Evolutionary conservation across 331 rosid genomes (phyloP).

Genomic region (Cydonia oblonga): DNA sequence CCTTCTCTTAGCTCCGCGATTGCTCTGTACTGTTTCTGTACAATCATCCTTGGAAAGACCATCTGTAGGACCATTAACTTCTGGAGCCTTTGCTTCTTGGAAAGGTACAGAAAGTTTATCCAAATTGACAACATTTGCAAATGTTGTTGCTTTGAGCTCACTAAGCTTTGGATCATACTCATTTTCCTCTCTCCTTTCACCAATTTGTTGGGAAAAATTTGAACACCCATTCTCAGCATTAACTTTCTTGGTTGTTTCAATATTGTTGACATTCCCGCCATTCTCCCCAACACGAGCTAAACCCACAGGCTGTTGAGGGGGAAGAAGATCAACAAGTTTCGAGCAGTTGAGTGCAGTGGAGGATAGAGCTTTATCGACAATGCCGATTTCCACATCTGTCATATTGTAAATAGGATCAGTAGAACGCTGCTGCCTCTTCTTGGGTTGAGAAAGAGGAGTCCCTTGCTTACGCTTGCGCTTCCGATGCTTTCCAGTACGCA

Average conservation of each 20-base stretch:
- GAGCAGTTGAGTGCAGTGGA: slow-evolving; percentile 30
- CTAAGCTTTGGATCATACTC: slow-evolving; percentile 80
- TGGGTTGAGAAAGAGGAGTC: slow-evolving; percentile 38
- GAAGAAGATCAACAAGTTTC: slow-evolving; percentile 16
- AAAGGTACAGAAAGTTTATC: slow-evolving; percentile 40
- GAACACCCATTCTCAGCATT: slow-evolving; percentile 22
- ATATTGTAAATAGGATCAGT: slow-evolving; percentile 31
- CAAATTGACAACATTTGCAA: slow-evolving; percentile 23
- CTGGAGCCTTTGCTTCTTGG: slow-evolving; percentile 31
- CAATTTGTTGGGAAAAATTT: slow-evolving; percentile 21
- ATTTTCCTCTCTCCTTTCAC: slow-evolving; percentile 25
- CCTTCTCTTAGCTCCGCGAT: slow-evolving; percentile 79
- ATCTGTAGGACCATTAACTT: slow-evolving; percentile 13
- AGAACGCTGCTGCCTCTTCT: slow-evolving; percentile 65
- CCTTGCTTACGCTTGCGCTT: slow-evolving; percentile 59
- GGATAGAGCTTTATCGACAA: slow-evolving; percentile 24
- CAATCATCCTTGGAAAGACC: slow-evolving; percentile 31
- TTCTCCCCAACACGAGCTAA: slow-evolving; percentile 32
- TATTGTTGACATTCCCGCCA: slow-evolving; percentile 14
- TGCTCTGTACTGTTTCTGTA: slow-evolving; percentile 24
- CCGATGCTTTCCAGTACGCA: slow-evolving; percentile 43
- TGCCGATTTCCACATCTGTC: slow-evolving; percentile 28
- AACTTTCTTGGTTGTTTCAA: slow-evolving; percentile 13
- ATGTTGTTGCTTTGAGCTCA: slow-evolving; percentile 47
- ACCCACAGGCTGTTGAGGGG: slow-evolving; percentile 34